Conservation (phyloP, 106 monocot genomes). For the Phalaenopsis aphrodite region DNA sequence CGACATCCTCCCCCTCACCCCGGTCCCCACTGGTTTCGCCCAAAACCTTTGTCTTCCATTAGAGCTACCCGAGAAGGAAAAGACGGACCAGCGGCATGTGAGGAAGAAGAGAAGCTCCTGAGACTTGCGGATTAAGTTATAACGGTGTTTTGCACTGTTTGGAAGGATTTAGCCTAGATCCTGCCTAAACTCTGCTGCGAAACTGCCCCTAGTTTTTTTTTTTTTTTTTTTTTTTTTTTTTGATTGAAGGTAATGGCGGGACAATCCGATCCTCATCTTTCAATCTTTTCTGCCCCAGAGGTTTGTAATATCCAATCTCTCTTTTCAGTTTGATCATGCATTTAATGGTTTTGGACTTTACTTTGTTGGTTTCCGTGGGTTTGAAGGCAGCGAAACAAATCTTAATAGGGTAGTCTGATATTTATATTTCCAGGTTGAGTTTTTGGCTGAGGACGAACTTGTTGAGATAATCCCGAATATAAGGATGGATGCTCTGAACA, state of each 20-base stretch:
- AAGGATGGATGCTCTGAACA: conserved; percentile 66
- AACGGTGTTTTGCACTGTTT: no score
- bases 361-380: neutral
- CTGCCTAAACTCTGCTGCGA: no score
- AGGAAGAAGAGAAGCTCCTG: no score
- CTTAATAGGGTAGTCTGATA: neutral
- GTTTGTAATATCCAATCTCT: conserved; percentile 9
- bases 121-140: no score
- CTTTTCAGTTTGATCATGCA: neutral
- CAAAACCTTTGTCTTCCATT: no score
- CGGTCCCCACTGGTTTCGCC: no score
- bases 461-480: conserved; percentile 90
- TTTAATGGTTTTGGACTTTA: neutral
- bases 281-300: conserved; percentile 73
- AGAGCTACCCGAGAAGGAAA: no score
- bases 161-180: no score
- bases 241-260: conserved; percentile 61
- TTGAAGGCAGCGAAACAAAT: neutral
- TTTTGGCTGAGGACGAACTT: conserved; percentile 77
- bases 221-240: conserved; percentile 3
- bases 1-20: no score
- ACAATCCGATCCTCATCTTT: conserved; percentile 68
- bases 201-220: neutral
- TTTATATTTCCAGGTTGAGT: conserved; percentile 56
- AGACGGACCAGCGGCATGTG: no score